A percentile compares a stretch with the other conserved stretches of the same genome.
Evolutionary conservation across 2,329 filamentous ascomycete species (phyloP).

Genomic region (Colletotrichum simmondsii): DNA sequence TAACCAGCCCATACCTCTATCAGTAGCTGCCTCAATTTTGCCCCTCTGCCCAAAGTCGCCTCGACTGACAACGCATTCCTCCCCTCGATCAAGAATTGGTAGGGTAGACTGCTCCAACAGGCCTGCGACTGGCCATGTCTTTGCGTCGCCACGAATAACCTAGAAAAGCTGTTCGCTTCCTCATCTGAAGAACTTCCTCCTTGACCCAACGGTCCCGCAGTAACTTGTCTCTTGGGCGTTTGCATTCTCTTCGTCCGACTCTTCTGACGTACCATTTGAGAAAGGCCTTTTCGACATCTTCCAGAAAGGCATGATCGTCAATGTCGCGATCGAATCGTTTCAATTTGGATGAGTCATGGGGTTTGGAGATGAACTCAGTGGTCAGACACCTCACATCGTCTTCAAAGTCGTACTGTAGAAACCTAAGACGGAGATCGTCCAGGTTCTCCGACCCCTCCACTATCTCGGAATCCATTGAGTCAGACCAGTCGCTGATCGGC

Average conservation of each 20-base stretch:
- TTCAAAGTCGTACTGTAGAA: background rate
- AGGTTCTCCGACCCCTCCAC: background rate
- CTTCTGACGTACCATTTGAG: slow-evolving; percentile 63
- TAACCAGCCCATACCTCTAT: background rate
- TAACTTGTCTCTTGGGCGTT: slow-evolving; percentile 85
- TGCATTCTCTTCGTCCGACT: slow-evolving; percentile 74
- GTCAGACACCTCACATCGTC: background rate
- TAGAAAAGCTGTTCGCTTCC: slow-evolving; percentile 86
- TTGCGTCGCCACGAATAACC: slow-evolving; percentile 88
- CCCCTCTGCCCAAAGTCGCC: background rate
- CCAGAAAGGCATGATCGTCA: slow-evolving; percentile 49
- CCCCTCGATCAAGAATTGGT: background rate
- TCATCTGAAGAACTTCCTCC: slow-evolving; percentile 77
- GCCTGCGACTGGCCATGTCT: slow-evolving; percentile 34
- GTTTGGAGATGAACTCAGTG: slow-evolving; percentile 55
- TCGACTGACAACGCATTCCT: background rate
- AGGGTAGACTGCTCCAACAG: background rate
- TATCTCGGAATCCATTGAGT: slow-evolving; percentile 46
- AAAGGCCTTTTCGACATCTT: slow-evolving; percentile 49
- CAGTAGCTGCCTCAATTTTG: background rate
- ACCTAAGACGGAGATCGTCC: background rate
- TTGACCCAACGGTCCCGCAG: slow-evolving; percentile 78
- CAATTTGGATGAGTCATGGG: slow-evolving; percentile 60
- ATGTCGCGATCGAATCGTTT: slow-evolving; percentile 62
- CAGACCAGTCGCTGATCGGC: slow-evolving; percentile 72